Evolutionary conservation across 2,329 filamentous ascomycete genomes (phyloP), one percentile per base, ranked within the genome.

Genomic region (Scedosporium minutisporum): DNA sequence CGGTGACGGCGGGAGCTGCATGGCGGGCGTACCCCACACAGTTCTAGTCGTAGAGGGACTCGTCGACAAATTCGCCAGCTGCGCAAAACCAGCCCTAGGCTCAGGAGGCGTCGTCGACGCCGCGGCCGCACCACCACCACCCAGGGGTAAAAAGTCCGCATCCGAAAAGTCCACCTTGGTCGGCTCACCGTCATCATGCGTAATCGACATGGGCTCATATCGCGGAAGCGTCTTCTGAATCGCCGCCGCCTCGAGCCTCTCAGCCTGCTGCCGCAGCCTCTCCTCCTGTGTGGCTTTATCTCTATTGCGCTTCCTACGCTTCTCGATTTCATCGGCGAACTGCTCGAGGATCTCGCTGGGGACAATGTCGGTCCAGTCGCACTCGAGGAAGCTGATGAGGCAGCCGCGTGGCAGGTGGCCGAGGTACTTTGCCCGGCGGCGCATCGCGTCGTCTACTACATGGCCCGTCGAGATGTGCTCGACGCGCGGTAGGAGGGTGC

Each of bases 331-430:
- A 0, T 80, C 76, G n/a, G 82, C 79, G 74, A 96, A 97, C 1
- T 82, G 81, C 46, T 86, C 86, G n/a, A 97, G 78, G 3, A 90
- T 82, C 60, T 90, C 87, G 0, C 86, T 80, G 3, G 86, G 82
- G 4, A 97, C 90, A 44, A 95, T 90, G 67, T 96, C 92, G 3
- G 90, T 92, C 93, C 93, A 97, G 72, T 97, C 92, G 70, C 93
- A 97, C 75, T 97, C 93, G 1, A 97, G 75, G 69, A 96, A 96
- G 67, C 83, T 91, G 51, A 97, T 90, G 67, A 96, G 88, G 72
- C 92, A 96, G n/a, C 93, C 93, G 60, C 89, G 87, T 0, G 93
- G 93, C 5, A 97, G 80, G 73, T 97, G 93, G 0, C 86, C 85
- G 3, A 97, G 82, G 67, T 96, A 97, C 72, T 95, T 96, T 62